phyloP scores from a whole-genome alignment of 2,329 filamentous ascomycete species.

The Pseudogymnoascus sp. region DNA sequence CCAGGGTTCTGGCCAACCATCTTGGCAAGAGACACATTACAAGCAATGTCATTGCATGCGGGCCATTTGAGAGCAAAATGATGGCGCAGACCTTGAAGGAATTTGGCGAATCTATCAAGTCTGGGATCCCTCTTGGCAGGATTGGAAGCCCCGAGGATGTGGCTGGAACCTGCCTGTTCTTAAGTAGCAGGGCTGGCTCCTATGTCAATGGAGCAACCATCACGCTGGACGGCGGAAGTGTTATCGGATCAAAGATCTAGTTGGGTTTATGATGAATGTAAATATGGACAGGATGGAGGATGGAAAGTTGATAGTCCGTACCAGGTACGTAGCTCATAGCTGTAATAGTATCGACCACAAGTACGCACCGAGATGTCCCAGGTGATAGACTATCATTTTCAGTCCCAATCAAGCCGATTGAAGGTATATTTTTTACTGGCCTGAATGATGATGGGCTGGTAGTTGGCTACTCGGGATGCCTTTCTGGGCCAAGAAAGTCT shows the following conservation, averaged over 20 bases:
- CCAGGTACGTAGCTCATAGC: neutral
- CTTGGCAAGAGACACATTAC: constrained; percentile 54
- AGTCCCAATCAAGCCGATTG: neutral
- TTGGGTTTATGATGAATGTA: neutral
- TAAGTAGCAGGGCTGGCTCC: constrained; percentile 58
- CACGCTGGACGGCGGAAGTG: constrained; percentile 50
- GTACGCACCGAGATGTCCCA: neutral
- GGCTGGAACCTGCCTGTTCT: constrained; percentile 62
- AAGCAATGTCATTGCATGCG: constrained; percentile 62
- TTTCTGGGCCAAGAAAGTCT: neutral
- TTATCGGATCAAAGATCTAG: constrained; percentile 39
- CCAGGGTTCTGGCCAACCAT: constrained; percentile 54
- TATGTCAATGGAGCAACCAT: constrained; percentile 60
- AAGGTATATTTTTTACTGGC: neutral
- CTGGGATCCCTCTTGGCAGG: constrained; percentile 55
- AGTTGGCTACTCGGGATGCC: neutral
- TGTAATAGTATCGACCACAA: neutral
- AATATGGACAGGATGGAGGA: neutral
- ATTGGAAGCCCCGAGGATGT: constrained; percentile 63
- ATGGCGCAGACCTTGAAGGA: constrained; percentile 62
- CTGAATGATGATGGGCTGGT: neutral
- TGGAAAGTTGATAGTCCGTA: neutral
- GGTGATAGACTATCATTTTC: neutral
- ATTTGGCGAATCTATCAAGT: constrained; percentile 46
- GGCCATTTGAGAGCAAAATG: constrained; percentile 64